Base-by-base conservation (phyloP, 108 stramenopile species). In the Cyclotella atomus region DNA sequence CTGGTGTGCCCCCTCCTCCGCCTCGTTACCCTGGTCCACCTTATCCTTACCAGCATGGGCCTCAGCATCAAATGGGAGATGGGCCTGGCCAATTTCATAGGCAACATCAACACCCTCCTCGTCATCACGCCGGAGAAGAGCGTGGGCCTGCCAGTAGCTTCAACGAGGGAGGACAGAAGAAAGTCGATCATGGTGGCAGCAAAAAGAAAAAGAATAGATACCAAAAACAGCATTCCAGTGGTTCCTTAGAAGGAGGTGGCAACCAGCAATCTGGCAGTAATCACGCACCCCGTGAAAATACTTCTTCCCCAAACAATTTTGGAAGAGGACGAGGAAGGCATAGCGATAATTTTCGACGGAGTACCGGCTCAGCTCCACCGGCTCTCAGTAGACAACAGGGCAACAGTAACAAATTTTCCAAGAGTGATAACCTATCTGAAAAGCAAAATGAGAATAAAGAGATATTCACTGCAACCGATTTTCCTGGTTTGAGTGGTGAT, bases 401-500 rank as follows among this genome's bases (percentile, higher is more conserved):
- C 34, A 78, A 47, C 47, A 78, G 35, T 47, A 57, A 70, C 60
- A 41, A 32, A 36, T 53, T 38, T 29, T 64, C 35, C 41, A 69
- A 60, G 0, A 65, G 56, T 19, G 55, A 33, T 0, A 38, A 15
- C 38, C 38, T 17, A 0, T 28, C 49, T 56, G 44, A 29, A 45
- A 6, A 66, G 23, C 0, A 70, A 68, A 62, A 60, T n/a, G 68
- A 36, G 41, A 69, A 65, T n/a, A 64, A 64, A 47, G 76, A 65
- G 2, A 73, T 81, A 50, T 81, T 81, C 49, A 74, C 44, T 25
- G 55, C 80, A 12, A 56, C 67, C 0, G 80, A 81, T 59, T 81
- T 81, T 70, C 80, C 80, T 47, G 80, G 80, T 28, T 70, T 81
- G 36, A 71, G 76, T 35, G 76, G 68, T 33, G 62, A 61, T 27